These are phyloP conservation scores for Geosmithia putterillii DNA, from an alignment of 2,329 filamentous ascomycete species.

Conservation along the genomic window DNA sequence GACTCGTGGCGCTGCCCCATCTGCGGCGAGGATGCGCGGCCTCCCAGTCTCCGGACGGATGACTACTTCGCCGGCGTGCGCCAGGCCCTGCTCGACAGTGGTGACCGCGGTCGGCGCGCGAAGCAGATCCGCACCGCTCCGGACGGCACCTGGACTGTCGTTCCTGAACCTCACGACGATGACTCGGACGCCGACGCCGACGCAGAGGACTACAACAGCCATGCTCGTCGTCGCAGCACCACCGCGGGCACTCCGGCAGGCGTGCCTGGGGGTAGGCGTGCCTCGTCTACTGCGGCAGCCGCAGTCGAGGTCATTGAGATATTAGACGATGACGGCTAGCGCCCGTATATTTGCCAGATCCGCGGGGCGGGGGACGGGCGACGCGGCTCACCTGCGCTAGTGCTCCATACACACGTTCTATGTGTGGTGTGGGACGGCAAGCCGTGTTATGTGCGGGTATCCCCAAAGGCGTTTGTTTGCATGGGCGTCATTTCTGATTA, in stretches of 20 bases:
- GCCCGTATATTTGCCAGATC: too few relatives aligned
- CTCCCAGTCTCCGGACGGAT: constrained; percentile 58
- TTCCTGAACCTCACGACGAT: constrained; percentile 13
- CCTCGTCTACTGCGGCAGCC: background rate
- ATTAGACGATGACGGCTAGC: constrained; percentile 9
- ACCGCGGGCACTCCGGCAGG: background rate
- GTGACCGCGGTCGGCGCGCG: constrained; percentile 7
- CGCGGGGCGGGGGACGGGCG: too few relatives aligned
- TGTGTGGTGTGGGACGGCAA: too few relatives aligned
- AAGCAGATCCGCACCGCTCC: constrained; percentile 15
- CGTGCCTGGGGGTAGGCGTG: background rate
- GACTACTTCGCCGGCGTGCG: constrained; percentile 58
- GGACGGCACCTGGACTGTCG: constrained; percentile 19
- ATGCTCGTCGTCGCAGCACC: too few relatives aligned
- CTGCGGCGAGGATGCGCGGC: constrained; percentile 66
- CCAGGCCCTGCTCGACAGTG: constrained; percentile 26
- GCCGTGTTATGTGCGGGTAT: too few relatives aligned
- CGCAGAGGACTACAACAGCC: background rate
- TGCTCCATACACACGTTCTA: too few relatives aligned
- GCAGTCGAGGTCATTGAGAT: constrained; percentile 14
- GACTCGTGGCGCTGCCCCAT: constrained; percentile 84
- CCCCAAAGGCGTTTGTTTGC: too few relatives aligned
- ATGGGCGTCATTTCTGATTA: too few relatives aligned
- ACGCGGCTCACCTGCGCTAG: too few relatives aligned
- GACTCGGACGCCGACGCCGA: constrained; percentile 11